These are phyloP conservation scores for Takakia lepidozioides DNA, from an alignment of 225 moss, liverwort and hornwort genomes.

Conservation along the genomic window DNA sequence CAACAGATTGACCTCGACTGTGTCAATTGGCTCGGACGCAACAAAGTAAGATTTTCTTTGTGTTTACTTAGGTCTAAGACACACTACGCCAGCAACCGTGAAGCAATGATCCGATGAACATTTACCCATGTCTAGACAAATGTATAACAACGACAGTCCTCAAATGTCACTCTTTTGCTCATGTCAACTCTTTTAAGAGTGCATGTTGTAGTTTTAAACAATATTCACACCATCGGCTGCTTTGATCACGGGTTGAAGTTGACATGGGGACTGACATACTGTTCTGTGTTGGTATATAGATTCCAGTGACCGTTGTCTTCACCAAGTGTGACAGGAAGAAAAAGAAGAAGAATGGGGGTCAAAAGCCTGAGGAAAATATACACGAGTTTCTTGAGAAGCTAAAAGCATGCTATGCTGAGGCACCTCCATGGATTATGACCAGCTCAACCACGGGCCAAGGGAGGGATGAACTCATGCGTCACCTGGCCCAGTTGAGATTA, in stretches of 20 bases:
- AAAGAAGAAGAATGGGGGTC: constrained; percentile 92
- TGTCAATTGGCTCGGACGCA: constrained; percentile 83
- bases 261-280: no score
- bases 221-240: no score
- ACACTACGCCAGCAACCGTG: no score
- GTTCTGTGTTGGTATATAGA: constrained; percentile 21
- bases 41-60: constrained; percentile 75
- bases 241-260: no score
- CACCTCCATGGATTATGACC: constrained; percentile 96
- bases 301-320: constrained; percentile 83
- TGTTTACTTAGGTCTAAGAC: no score
- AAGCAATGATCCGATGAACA: no score
- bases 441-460: constrained; percentile 88
- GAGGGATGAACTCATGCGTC: constrained; percentile 78
- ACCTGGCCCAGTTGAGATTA: constrained; percentile 61
- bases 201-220: no score
- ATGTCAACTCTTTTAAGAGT: no score
- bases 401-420: constrained; percentile 57
- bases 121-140: no score
- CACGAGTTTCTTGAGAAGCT: constrained; percentile 63
- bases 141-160: no score
- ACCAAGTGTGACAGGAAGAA: constrained; percentile 99
- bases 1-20: constrained; percentile 93
- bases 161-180: no score
- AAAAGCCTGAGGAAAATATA: constrained; percentile 85